phyloP scores from a whole-genome alignment of 371 early-diverging fungal genomes.

The Mucor circinelloides region DNA sequence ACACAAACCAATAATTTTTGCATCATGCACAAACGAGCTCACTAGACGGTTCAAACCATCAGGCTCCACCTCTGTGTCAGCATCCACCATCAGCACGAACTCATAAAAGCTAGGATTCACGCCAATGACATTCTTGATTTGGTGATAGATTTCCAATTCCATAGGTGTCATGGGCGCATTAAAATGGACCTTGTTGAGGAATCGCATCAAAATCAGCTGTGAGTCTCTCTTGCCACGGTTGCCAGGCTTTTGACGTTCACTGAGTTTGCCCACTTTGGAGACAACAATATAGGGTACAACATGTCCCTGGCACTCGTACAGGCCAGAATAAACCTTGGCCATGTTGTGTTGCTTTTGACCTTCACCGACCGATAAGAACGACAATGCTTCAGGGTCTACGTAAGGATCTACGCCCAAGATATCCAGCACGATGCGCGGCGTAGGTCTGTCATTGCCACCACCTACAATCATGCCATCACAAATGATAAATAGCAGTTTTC shows the following conservation, averaged over 20 bases:
- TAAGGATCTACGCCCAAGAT: constrained; percentile 81
- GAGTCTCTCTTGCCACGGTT: constrained; percentile 90
- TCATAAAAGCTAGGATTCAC: constrained; percentile 80
- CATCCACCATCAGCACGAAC: constrained; percentile 67
- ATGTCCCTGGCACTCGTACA: constrained; percentile 81
- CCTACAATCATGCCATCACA: constrained; percentile 90
- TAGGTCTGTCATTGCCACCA: constrained; percentile 87
- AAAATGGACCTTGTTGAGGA: constrained; percentile 77
- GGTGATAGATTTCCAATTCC: constrained; percentile 90
- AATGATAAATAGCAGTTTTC: constrained; percentile 78
- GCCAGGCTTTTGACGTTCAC: constrained; percentile 73
- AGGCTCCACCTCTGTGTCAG: constrained; percentile 68
- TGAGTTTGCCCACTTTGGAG: constrained; percentile 79
- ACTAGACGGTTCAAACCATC: constrained; percentile 68
- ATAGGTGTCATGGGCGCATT: constrained; percentile 80
- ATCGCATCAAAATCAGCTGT: constrained; percentile 83
- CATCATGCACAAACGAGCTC: constrained; percentile 72
- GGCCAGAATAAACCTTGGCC: constrained; percentile 91
- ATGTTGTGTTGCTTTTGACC: constrained; percentile 85
- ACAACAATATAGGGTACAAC: constrained; percentile 84
- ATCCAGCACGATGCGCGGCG: constrained; percentile 87
- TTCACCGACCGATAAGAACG: constrained; percentile 88
- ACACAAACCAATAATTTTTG: constrained; percentile 78
- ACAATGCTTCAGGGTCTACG: constrained; percentile 82
- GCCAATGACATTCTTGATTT: constrained; percentile 84